Evolutionary conservation across 2,329 filamentous ascomycete genomes (phyloP).

Genomic region (Verticillium nubilum): DNA sequence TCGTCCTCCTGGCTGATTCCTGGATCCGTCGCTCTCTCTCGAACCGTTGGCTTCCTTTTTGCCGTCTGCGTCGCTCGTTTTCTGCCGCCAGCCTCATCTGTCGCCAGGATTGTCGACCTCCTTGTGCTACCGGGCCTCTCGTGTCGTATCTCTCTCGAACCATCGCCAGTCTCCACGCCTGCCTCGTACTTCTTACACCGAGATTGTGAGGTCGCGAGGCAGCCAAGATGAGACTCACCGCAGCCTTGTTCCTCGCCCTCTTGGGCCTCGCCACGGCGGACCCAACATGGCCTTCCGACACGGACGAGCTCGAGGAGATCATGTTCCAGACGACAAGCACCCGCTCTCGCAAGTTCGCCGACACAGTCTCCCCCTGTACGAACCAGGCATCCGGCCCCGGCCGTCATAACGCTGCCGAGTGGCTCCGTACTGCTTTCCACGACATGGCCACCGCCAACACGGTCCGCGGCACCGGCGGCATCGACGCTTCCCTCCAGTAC

Average conservation of each 20-base stretch:
- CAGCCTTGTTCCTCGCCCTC: constrained; percentile 24
- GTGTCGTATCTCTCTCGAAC: no score
- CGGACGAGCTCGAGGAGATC: constrained; percentile 59
- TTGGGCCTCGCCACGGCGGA: constrained; percentile 36
- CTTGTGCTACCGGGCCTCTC: no score
- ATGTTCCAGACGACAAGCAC: constrained; percentile 55
- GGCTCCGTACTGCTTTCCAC: constrained; percentile 57
- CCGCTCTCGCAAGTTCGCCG: constrained; percentile 48
- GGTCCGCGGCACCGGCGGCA: constrained; percentile 41
- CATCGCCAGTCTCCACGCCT: no score
- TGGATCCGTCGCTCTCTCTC: not conserved
- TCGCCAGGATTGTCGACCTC: no score
- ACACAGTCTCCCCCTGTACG: constrained; percentile 51
- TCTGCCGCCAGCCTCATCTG: no score
- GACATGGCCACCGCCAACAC: constrained; percentile 53
- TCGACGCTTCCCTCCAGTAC: constrained; percentile 57
- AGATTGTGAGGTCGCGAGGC: not conserved
- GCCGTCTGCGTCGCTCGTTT: not conserved
- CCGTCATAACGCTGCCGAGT: constrained; percentile 54
- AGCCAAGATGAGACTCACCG: constrained; percentile 21
- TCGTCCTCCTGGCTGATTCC: not conserved
- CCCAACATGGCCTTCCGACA: constrained; percentile 55
- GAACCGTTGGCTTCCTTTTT: no score
- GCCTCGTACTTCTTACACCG: constrained; percentile 1
- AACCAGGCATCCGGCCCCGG: constrained; percentile 47